phyloP scores from a whole-genome alignment of 2,329 filamentous ascomycete species.

The Arthrinium phaeospermum region DNA sequence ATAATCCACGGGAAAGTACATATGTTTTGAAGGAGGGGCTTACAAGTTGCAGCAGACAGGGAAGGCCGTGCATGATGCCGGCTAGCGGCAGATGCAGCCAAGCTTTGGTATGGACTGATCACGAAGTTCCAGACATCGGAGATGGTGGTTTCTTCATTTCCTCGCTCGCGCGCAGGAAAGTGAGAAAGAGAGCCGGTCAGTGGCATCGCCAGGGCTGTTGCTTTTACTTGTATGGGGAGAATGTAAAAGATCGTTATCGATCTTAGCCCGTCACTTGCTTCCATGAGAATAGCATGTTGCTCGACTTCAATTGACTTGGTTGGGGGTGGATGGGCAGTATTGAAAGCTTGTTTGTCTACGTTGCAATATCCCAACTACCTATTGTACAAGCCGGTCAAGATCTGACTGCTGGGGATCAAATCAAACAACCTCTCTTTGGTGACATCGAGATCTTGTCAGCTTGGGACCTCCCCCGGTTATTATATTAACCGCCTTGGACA shows the following conservation, averaged over 20 bases:
- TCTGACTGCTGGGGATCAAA: neutral
- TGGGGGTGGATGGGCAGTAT: neutral
- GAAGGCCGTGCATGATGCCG: constrained; percentile 9
- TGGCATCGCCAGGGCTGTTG: neutral
- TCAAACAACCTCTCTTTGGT: neutral
- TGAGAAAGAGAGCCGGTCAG: neutral
- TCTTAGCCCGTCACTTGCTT: neutral
- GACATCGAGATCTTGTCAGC: constrained; percentile 12
- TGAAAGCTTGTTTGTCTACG: neutral
- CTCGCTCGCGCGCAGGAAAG: neutral
- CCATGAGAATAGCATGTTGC: neutral
- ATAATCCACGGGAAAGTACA: constrained; percentile 4
- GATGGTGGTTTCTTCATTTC: neutral
- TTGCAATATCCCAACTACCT: neutral
- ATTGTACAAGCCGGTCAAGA: neutral
- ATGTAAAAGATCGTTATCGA: neutral
- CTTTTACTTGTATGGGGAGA: neutral
- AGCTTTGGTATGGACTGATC: neutral
- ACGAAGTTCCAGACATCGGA: constrained; percentile 5
- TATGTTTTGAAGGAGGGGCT: neutral
- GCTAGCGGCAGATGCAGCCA: constrained; percentile 16
- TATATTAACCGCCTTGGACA: constrained; percentile 12
- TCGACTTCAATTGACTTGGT: neutral
- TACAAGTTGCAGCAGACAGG: neutral
- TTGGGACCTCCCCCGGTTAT: constrained; percentile 10